Conservation (phyloP, 2,329 filamentous ascomycete species). For the Leptographium wingfieldii region DNA sequence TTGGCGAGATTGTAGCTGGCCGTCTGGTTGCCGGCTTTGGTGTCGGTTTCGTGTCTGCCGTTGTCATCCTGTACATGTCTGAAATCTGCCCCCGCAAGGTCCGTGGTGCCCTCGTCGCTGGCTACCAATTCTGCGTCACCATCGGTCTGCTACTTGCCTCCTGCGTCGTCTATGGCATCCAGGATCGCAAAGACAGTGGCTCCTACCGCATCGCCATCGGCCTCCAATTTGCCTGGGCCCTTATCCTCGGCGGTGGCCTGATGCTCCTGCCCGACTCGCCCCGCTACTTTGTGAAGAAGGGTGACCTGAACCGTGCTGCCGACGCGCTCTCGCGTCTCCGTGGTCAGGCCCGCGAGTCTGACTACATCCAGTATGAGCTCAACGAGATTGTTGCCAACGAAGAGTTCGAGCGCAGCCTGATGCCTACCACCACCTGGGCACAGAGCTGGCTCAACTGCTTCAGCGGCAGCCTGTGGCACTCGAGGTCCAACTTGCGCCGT, state of each 20-base stretch:
- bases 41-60: slow-evolving; percentile 69
- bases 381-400: slow-evolving; percentile 82
- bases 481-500: slow-evolving; percentile 56
- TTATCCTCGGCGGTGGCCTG: slow-evolving; percentile 61
- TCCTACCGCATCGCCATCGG: slow-evolving; percentile 72
- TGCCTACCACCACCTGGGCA: slow-evolving; percentile 53
- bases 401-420: slow-evolving; percentile 64
- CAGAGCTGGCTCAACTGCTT: slow-evolving; percentile 58
- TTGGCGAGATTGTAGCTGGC: slow-evolving; percentile 56
- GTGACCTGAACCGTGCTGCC: slow-evolving; percentile 52
- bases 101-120: slow-evolving; percentile 34
- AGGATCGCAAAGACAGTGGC: slow-evolving; percentile 47
- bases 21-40: slow-evolving; percentile 65
- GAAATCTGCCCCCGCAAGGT: slow-evolving; percentile 66
- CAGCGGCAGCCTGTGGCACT: slow-evolving; percentile 46
- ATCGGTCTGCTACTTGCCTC: slow-evolving; percentile 47
- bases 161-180: slow-evolving; percentile 57
- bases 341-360: slow-evolving; percentile 58
- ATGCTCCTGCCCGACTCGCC: slow-evolving; percentile 74
- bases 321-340: slow-evolving; percentile 53
- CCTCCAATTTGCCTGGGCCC: slow-evolving; percentile 68
- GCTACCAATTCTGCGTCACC: slow-evolving; percentile 63
- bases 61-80: slow-evolving; percentile 79
- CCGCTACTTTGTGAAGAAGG: slow-evolving; percentile 73
- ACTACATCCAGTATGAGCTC: slow-evolving; percentile 66